Conservation (phyloP, 83 land plant genomes). For the Larix sibirica region DNA sequence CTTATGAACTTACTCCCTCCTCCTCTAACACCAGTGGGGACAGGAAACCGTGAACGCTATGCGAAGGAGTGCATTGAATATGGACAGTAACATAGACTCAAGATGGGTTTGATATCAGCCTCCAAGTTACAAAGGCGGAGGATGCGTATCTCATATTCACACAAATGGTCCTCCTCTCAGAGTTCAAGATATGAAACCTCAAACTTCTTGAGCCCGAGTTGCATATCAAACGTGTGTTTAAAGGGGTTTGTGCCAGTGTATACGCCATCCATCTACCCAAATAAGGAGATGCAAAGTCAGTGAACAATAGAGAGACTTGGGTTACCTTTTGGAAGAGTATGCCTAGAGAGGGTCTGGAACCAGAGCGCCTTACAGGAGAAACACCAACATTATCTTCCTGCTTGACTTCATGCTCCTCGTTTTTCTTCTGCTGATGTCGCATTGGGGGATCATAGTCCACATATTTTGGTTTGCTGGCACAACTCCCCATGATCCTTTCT, state of each 20-base stretch:
- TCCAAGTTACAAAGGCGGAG: too few species aligned
- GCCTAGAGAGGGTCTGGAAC: neutral
- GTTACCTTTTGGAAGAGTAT: conserved; percentile 3
- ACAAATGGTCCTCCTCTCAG: neutral
- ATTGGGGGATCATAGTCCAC: conserved; percentile 7
- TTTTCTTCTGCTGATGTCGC: neutral
- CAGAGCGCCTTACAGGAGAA: neutral
- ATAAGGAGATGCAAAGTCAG: neutral
- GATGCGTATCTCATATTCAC: too few species aligned
- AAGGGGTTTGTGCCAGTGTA: neutral
- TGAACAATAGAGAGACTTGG: neutral
- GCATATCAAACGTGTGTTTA: neutral
- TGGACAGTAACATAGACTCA: too few species aligned
- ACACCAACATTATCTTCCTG: neutral
- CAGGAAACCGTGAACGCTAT: too few species aligned
- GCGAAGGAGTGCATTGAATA: too few species aligned
- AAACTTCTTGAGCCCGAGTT: neutral
- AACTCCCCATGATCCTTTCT: neutral
- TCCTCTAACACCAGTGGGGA: too few species aligned
- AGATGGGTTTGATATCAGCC: too few species aligned
- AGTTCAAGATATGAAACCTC: neutral
- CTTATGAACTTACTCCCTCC: too few species aligned
- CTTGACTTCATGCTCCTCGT: neutral
- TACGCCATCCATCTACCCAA: neutral
- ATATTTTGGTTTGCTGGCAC: neutral